Base-by-base conservation (phyloP, 192 early-diverging fungal species). In the Diversispora eburnea region DNA sequence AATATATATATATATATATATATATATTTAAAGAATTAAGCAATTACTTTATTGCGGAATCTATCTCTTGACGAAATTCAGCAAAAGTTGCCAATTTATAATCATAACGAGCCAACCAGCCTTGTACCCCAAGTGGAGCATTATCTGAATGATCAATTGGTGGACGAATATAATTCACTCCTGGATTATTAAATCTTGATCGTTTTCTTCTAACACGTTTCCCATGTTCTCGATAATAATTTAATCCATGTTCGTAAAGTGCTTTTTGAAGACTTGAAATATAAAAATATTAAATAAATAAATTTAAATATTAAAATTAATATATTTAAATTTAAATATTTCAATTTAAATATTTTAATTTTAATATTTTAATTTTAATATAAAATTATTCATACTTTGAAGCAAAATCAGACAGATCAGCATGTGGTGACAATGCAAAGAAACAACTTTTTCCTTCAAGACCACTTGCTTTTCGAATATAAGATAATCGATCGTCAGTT, bases 91-190 rank as follows among this genome's bases (percentile, higher is more conserved):
- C 88, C 74, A 85, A 77, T 70, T 95, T 95, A 63, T 83, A 92
- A 64, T 95, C 92, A 73, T 95, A 94, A 13, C 94, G 84, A 2
- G 90, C 70, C 64, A 85, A 79, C 94, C 94, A 95, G 6, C 93
- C 94, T 42, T 80, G 83, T 5, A 82, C 72, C 73, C 80, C 77
- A 22, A 87, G 77, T 4, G 81, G 76, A 39, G 79, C 82, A 43
- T 60, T 49, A 3, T 7, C 13, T 13, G 33, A 58, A 12, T 71
- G 25, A n/a, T 62, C 69, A 20, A 76, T 72, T 49, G 80, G 19
- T 46, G 67, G 60, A 46, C 75, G 71, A 52, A 80, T 43, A 69
- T 52, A 46, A 76, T 65, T 19, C 8, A 76, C 66, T 8, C 78
- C 72, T 3, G 84, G 81, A 12, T 80, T 76, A 13, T 89, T 82